Evolutionary conservation across 768 basidiomycete genomes (phyloP).

Genomic region (Boletus barrowsii): DNA sequence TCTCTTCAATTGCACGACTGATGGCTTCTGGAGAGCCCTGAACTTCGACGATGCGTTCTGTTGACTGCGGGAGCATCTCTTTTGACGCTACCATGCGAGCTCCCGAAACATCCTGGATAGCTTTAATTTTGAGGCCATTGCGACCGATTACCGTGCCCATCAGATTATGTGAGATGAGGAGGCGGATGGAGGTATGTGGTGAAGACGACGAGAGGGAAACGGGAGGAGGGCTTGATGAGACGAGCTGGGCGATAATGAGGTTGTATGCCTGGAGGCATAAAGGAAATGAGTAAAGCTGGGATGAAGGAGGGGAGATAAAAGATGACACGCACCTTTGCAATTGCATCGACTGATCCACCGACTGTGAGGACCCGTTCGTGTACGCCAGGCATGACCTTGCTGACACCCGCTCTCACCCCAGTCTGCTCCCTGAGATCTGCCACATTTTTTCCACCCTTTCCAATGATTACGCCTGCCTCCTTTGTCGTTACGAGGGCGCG

Average conservation of each 20-base stretch:
- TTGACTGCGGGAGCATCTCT: slow-evolving; percentile 99
- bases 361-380: slow-evolving; percentile 97
- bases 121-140: slow-evolving; percentile 95
- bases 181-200: slow-evolving; percentile 84
- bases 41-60: slow-evolving; percentile 97
- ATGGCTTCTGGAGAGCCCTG: slow-evolving; percentile 93
- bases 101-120: slow-evolving; percentile 94
- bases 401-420: slow-evolving; percentile 97
- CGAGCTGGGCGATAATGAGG: slow-evolving; percentile 90
- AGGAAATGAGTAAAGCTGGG: slow-evolving; percentile 10
- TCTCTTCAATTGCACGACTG: slow-evolving; percentile 90
- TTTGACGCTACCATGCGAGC: slow-evolving; percentile 99
- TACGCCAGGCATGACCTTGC: slow-evolving; percentile 96
- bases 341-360: slow-evolving; percentile 86
- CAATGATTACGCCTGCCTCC: slow-evolving; percentile 96
- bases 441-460: slow-evolving; percentile 96
- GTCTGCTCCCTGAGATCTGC: slow-evolving; percentile 94
- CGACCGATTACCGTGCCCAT: slow-evolving; percentile 99
- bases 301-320: not conserved
- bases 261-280: slow-evolving; percentile 71
- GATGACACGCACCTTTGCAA: slow-evolving; percentile 68
- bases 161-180: slow-evolving; percentile 97
- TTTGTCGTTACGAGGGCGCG: slow-evolving; percentile 95
- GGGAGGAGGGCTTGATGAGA: slow-evolving; percentile 72
- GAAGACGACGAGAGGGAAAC: slow-evolving; percentile 64